Evolutionary conservation across 495 filamentous ascomycete species (phyloP), one percentile per base, ranked within the genome.

Genomic region (Hyphodiscus hymeniophilus): DNA sequence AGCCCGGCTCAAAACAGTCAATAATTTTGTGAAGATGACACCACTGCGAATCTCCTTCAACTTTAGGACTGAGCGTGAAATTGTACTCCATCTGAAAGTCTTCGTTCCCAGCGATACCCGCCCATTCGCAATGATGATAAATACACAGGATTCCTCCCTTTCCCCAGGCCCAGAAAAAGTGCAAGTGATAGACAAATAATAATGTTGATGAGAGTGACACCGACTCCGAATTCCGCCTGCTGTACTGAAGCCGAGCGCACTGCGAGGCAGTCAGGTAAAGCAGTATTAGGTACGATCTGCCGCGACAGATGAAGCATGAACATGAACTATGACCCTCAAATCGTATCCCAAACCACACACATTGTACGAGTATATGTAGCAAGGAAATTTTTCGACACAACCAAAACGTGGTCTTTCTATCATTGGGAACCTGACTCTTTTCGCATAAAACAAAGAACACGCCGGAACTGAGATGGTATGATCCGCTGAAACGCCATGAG

Each of bases 81-180:
- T 51, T 31, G 24, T 52, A 35, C 39, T 52, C 51, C 45, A 50
- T 54, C 47, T 47, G 32, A 52, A 24, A 42, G 50, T 51, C 49
- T 49, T 42, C 31, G 17, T 50, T 38, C 31, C 38, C 22, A 36
- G 40, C 33, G n/a, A 41, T 42, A 45, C 30, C 36, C 23, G 42
- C 49, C 50, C 45, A 34, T 38, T 34, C 40, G 32, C 26, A 28
- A 10, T 30, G 17, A 51, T 58, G 56, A 58, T 58, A 58, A 58
- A 47, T 58, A 58, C 56, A 58, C 51, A 58, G 51, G 50, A 52
- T 49, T 39, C 56, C 51, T 52, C 56, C 56, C 38, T 49, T 21
- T 30, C 48, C 48, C 28, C 38, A 17, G 35, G 31, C 22, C 33
- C 5, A 43, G 20, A 36, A 21, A 48, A 38, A 21, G 26, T 30